Base-by-base conservation (phyloP, 176 grass and related monocot species). In the Triticum dicoccoides region DNA sequence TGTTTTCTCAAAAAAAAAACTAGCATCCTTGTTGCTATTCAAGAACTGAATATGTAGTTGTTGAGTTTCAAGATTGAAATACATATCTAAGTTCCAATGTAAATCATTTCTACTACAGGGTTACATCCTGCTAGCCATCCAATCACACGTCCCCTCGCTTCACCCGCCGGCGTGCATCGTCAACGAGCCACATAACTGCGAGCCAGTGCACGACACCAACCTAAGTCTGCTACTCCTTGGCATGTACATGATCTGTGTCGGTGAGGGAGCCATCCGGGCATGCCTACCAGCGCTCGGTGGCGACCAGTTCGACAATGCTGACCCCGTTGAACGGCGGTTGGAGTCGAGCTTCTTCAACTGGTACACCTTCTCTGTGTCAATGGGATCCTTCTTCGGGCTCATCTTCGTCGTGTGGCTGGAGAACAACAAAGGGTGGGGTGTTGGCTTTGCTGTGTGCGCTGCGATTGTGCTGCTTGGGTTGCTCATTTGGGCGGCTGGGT, bases 261-360 rank as follows among this genome's bases (percentile, higher is more conserved):
- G 91, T 1, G 95, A 98, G 15, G 95, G 95, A 0, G 87, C 87
- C 20, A 73, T 84, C 2, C 83, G 93, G 14, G 93, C 89, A 3
- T 95, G 89, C 64, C 80, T 89, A 14, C 93, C 95, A 2, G 92
- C 93, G 3, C 85, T 98, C 1, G 95, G 95, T 4, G 95, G 93
- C 0, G 95, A 98, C n/a, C 93, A 95, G 82, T 98, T 95, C 52
- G 91, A 98, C 77, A 38, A 5, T 0, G 69, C 87, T 11, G 87
- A 98, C 49, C 65, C 85, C 5, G 80, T 45, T 0, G 91, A 95
- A 80, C 76, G 63, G 81, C 86, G 72, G 21, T 72, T 75, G 9
- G 94, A 88, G 41, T 33, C 90, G 12, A 98, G 95, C 87, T 98
- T 89, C 83, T 98, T 98, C 91, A 98, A 98, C 85, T 98, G 89